These are phyloP conservation scores for Diphasiastrum complanatum DNA, from an alignment of 83 land plant genomes.

Conservation along the genomic window DNA sequence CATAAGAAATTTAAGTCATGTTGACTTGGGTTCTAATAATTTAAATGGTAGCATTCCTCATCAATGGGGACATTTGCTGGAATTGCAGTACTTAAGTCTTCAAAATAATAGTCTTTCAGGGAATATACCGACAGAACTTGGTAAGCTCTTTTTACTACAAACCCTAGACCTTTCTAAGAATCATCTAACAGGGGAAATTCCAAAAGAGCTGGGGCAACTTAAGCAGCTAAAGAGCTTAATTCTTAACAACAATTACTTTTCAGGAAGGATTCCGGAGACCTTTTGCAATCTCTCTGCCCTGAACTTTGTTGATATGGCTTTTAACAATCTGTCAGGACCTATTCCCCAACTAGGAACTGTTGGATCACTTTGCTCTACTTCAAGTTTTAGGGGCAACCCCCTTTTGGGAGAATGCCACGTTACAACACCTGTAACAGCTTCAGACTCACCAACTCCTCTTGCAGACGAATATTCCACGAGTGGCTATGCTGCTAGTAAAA, in stretches of 20 bases:
- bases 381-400: constrained; percentile 23
- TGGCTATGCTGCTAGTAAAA: background rate
- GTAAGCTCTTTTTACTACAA: constrained; percentile 13
- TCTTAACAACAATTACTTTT: constrained; percentile 3
- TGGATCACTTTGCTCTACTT: constrained; percentile 15
- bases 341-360: constrained; percentile 19
- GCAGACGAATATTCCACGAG: background rate
- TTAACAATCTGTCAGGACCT: constrained; percentile 10
- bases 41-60: constrained; percentile 14
- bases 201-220: constrained; percentile 19
- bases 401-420: constrained; percentile 13
- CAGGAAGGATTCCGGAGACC: background rate
- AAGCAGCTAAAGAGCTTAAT: background rate
- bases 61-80: constrained; percentile 6
- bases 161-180: constrained; percentile 22
- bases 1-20: constrained; percentile 9
- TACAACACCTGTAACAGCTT: constrained; percentile 4
- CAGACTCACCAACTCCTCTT: constrained; percentile 8
- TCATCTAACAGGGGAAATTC: constrained; percentile 15
- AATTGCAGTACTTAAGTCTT: constrained; percentile 15
- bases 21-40: constrained; percentile 8
- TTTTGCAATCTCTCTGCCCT: background rate
- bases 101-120: constrained; percentile 16
- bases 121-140: constrained; percentile 15
- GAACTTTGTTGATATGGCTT: background rate